Evolutionary conservation across 2,329 filamentous ascomycete species (phyloP), one percentile per base, ranked within the genome.

Genomic region (Phialophora chinensis): DNA sequence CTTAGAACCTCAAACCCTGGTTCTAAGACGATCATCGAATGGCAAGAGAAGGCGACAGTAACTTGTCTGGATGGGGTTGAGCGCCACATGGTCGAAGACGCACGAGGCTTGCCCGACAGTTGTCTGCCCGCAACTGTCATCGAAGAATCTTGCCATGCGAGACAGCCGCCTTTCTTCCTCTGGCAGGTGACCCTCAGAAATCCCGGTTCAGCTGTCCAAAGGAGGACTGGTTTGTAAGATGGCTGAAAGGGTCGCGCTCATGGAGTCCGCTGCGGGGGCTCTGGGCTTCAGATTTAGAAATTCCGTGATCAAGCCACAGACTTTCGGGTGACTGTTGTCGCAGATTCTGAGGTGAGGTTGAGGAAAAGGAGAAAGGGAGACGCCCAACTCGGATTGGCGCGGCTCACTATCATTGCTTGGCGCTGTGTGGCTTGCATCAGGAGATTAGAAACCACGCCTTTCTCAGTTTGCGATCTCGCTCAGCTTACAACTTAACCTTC

Each of bases 291-390:
- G 10, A 53, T 25, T 6, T 29, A 33, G 33, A 53, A 54, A 29
- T 42, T 38, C 38, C 47, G 49, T 53, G 47, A 53, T 61, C 47
- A 53, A 61, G 59, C 59, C 49, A 61, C 59, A 11, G 8, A 44
- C 25, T 25, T 25, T 29, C 59, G 50, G 49, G 27, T 61, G 49
- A 53, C 17, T 35, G 25, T 54, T 38, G 47, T 53, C n/a, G 11
- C 20, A 42, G 23, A 23, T 42, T 54, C 52, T 33, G 59, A 54
- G 31, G 23, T 35, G 58, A 62, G 33, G 60, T 62, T 49, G 60
- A 49, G 35, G 38, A 62, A 62, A 62, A 62, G 60, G 60, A 62
- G 60, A 62, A 44, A 49, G 35, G 52, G 35, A 55, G 20, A 55
- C 29, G 25, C 60, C 60, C 7, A 35, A 50, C 31, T 5, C 1